These are phyloP conservation scores for Zangia roseola DNA, from an alignment of 768 basidiomycete genomes.

Conservation along the genomic window DNA sequence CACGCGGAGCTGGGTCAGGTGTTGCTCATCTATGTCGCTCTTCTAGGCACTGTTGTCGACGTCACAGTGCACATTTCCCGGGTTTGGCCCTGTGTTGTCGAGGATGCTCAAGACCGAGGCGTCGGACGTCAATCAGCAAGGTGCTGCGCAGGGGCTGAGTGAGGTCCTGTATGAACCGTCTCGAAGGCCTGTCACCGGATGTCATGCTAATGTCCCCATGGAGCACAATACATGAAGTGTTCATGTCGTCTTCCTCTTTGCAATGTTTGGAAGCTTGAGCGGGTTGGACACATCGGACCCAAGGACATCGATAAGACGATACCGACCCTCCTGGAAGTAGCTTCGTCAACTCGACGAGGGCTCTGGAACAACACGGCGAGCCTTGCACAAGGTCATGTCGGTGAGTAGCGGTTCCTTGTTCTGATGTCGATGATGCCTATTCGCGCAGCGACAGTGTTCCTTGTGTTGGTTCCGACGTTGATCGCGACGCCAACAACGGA, in stretches of 20 bases:
- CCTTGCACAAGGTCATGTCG: slow-evolving; percentile 90
- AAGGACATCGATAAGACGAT: slow-evolving; percentile 97
- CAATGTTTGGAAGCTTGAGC: slow-evolving; percentile 89
- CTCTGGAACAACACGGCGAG: slow-evolving; percentile 94
- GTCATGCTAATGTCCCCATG: slow-evolving; percentile 93
- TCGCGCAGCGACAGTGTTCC: slow-evolving; percentile 94
- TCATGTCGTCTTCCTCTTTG: slow-evolving; percentile 98
- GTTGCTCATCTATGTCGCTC: slow-evolving; percentile 40
- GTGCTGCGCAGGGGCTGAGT: slow-evolving; percentile 94
- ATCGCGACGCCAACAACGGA: slow-evolving; percentile 88
- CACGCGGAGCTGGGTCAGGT: slow-evolving; percentile 49
- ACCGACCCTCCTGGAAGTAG: slow-evolving; percentile 89
- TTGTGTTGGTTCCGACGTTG: slow-evolving; percentile 91
- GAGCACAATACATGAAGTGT: slow-evolving; percentile 93
- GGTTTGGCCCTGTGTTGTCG: slow-evolving; percentile 59
- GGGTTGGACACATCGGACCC: slow-evolving; percentile 83
- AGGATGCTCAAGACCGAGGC: slow-evolving; percentile 89
- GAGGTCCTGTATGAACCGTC: slow-evolving; percentile 95
- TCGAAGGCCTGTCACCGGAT: slow-evolving; percentile 91
- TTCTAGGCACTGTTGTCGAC: slow-evolving; percentile 69
- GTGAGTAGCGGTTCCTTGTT: slow-evolving; percentile 41
- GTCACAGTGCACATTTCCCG: slow-evolving; percentile 51
- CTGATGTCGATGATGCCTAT: too few species aligned
- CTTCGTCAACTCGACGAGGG: slow-evolving; percentile 89
- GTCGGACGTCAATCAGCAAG: slow-evolving; percentile 95